These are phyloP conservation scores for Metschnikowia borealis DNA, from an alignment of 805 yeast species.

Conservation along the genomic window DNA sequence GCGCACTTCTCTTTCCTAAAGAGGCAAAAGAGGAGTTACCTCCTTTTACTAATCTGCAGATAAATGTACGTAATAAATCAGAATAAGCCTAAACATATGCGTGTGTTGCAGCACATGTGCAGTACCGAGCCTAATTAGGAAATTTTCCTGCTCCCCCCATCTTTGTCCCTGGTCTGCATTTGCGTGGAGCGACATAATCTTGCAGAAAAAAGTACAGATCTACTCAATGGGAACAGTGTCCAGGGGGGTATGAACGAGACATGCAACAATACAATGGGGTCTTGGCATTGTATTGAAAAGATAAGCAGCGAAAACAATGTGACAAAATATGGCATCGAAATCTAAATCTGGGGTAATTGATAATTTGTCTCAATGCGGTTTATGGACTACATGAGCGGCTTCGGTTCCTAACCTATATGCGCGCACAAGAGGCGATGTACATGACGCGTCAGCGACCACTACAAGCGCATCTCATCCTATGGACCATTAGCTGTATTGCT, in stretches of 20 bases:
- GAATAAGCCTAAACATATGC: not conserved
- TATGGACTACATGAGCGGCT: slow-evolving; percentile 1
- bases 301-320: too few relatives aligned
- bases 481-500: not conserved
- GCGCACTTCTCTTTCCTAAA: slow-evolving; percentile 5
- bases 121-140: not conserved
- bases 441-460: slow-evolving; percentile 1
- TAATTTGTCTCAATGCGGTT: slow-evolving; percentile 2
- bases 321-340: not conserved
- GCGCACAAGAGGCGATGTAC: not conserved
- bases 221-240: not conserved
- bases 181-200: not conserved
- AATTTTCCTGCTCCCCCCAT: not conserved
- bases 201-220: not conserved
- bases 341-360: slow-evolving; percentile 4
- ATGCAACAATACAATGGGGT: not conserved
- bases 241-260: not conserved
- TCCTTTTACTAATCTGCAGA: not conserved
- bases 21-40: slow-evolving; percentile 13
- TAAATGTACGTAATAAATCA: slow-evolving; percentile 5
- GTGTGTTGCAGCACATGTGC: not conserved
- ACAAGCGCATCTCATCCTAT: slow-evolving; percentile 4
- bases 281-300: not conserved
- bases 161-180: not conserved
- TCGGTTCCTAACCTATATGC: slow-evolving; percentile 1